Evolutionary conservation across 192 early-diverging fungal genomes (phyloP), one percentile per base, ranked within the genome.

Genomic region (Entomortierella beljakovae): DNA sequence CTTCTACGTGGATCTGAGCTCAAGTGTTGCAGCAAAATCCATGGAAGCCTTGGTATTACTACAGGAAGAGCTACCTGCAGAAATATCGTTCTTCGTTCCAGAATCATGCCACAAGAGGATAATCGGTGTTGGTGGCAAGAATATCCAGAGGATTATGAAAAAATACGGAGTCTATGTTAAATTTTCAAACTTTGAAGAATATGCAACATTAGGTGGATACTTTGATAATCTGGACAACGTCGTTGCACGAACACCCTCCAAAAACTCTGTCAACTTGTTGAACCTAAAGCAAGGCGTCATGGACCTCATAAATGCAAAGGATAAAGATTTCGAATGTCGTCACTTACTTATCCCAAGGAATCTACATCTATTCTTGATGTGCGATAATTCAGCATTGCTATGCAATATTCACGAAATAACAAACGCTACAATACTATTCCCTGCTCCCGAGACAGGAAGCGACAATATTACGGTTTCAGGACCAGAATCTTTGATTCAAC

Each of bases 131-230:
- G 92, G 92, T 8, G 94, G 94, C 61, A 94, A 93, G 53, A 95
- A 95, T 75, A 94, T 95, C 48, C 94, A 95, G 59, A 85, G 92
- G 35, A 95, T 95, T 67, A 95, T 95, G 94, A 95, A 95, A 49
- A 92, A 93, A 61, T 92, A 86, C 62, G 94, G 93, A 22, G 94
- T 95, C 0, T 95, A 94, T 66, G 93, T 95, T 57, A 95, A 95
- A 66, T 95, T 95, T 65, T 91, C 91, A 25, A 94, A 94, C 58
- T 84, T 90, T 0, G 93, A 93, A 63, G 94, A 95, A 71, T 94
- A 87, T 80, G 89, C 90, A 10, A 82, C 82, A 4, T 69, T 94
- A 3, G 94, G 94, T 20, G 94, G 94, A 0, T 95, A 94, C 61
- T 93, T 88, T 58, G 91, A 92, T 63, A 94, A 94, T 66, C 80